Conservation (phyloP, 768 basidiomycete genomes). For the Rhodocollybia butyracea region DNA sequence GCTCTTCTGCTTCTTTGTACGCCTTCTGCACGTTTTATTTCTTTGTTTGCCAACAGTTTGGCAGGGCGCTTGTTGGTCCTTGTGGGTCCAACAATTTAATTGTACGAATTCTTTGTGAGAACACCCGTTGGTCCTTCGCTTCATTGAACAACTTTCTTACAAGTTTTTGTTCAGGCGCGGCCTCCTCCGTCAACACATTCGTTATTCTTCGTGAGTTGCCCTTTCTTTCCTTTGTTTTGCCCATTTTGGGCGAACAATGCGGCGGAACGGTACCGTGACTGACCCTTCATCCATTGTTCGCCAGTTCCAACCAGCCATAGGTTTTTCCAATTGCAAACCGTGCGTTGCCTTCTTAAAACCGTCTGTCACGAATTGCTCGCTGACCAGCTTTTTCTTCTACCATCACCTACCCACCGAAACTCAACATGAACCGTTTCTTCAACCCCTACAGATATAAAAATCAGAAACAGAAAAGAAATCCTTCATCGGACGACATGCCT, state of each 20-base stretch:
- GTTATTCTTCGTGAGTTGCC: constrained; percentile 49
- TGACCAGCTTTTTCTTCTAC: constrained; percentile 30
- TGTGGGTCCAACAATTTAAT: constrained; percentile 12
- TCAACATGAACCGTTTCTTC: constrained; percentile 15
- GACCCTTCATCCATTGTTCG: constrained; percentile 28
- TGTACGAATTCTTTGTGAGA: constrained; percentile 40
- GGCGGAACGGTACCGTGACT: constrained; percentile 9
- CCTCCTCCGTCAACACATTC: constrained; percentile 69
- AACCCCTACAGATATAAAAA: constrained; percentile 31
- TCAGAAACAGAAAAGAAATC: constrained; percentile 39
- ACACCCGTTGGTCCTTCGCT: constrained; percentile 26
- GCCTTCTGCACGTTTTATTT: constrained; percentile 7
- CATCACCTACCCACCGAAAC: constrained; percentile 14
- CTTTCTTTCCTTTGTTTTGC: constrained; percentile 1
- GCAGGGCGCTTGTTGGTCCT: constrained; percentile 24
- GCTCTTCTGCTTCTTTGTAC: constrained; percentile 6
- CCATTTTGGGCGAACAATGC: neutral
- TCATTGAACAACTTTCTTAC: constrained; percentile 14
- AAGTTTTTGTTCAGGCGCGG: constrained; percentile 48
- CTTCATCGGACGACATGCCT: constrained; percentile 46
- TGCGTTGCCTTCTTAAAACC: neutral
- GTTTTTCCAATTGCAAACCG: neutral
- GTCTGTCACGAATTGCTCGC: constrained; percentile 8
- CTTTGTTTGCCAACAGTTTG: constrained; percentile 21
- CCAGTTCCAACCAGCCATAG: neutral